These are phyloP conservation scores for Lecanicillium sp. DNA, from an alignment of 2,329 filamentous ascomycete species.

Conservation along the genomic window DNA sequence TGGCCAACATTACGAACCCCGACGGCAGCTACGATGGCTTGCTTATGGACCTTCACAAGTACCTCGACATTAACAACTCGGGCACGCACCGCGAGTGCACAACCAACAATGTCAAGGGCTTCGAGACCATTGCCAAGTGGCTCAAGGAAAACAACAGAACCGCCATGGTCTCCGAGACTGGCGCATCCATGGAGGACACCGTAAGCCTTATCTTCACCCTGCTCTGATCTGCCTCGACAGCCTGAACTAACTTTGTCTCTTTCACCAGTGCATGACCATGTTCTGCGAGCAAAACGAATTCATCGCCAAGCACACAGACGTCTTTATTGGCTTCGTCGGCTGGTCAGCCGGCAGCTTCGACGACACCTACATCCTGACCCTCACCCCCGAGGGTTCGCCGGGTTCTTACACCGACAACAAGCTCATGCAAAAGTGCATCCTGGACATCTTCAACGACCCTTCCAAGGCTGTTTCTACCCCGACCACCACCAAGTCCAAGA, in stretches of 20 bases:
- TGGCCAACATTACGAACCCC: constrained; percentile 48
- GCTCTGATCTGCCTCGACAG: background rate
- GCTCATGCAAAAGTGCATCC: constrained; percentile 34
- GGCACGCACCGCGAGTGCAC: constrained; percentile 45
- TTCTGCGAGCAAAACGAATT: constrained; percentile 40
- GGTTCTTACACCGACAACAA: constrained; percentile 26
- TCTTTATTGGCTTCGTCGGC: constrained; percentile 37
- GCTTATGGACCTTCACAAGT: constrained; percentile 54
- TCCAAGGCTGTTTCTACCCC: constrained; percentile 7
- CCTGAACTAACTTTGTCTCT: background rate
- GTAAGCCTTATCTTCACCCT: too few relatives aligned
- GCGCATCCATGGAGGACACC: constrained; percentile 34
- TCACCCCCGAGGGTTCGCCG: constrained; percentile 27
- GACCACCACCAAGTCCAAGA: background rate
- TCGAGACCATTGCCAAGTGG: constrained; percentile 33
- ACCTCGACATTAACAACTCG: constrained; percentile 50
- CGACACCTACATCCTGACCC: constrained; percentile 30
- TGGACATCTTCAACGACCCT: constrained; percentile 25
- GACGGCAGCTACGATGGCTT: constrained; percentile 49
- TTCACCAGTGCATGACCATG: constrained; percentile 32
- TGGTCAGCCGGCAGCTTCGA: constrained; percentile 40
- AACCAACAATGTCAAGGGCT: constrained; percentile 43
- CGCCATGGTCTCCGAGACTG: constrained; percentile 46
- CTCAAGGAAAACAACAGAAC: constrained; percentile 38
- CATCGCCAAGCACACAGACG: constrained; percentile 38